phyloP scores from a whole-genome alignment of 228 moss, liverwort and hornwort species.

The Sphagnum magellanicum region DNA sequence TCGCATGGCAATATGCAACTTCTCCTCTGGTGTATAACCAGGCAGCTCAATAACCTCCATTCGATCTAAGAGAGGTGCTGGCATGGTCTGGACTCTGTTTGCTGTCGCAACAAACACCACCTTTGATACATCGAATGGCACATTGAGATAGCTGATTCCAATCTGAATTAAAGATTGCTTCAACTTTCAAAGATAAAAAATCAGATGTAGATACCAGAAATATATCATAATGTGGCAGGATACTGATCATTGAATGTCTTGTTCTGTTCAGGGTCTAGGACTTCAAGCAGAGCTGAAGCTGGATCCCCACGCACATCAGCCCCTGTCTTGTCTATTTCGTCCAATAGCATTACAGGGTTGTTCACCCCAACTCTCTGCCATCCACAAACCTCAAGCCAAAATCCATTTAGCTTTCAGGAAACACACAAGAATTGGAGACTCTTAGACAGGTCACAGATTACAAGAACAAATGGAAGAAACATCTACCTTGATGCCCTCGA shows the following conservation, averaged over 20 bases:
- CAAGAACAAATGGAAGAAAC: no score
- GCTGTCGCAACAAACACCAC: conserved; percentile 59
- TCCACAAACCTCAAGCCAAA: not conserved
- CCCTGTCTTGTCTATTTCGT: conserved; percentile 64
- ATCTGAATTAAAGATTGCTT: not conserved
- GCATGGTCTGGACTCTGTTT: conserved; percentile 47
- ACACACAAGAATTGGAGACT: no score
- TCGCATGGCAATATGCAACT: conserved; percentile 51
- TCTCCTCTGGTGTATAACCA: conserved; percentile 55
- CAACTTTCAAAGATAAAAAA: not conserved
- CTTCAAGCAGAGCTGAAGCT: conserved; percentile 59
- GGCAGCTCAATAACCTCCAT: conserved; percentile 65
- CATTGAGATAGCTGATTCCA: conserved; percentile 42
- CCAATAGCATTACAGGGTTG: conserved; percentile 61
- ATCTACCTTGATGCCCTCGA: conserved; percentile 49
- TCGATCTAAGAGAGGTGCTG: conserved; percentile 56
- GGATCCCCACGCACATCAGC: conserved; percentile 63
- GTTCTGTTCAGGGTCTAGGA: conserved; percentile 60
- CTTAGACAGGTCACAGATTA: no score
- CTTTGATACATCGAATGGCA: conserved; percentile 60
- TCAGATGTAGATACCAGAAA: no score
- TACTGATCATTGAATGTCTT: conserved; percentile 67
- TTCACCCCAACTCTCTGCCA: conserved; percentile 55
- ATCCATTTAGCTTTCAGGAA: no score
- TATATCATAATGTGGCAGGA: conserved; percentile 5